Evolutionary conservation across 441 rosid species (phyloP), one percentile per base, ranked within the genome.

Genomic region (Bocquillonia castaneifolia): DNA sequence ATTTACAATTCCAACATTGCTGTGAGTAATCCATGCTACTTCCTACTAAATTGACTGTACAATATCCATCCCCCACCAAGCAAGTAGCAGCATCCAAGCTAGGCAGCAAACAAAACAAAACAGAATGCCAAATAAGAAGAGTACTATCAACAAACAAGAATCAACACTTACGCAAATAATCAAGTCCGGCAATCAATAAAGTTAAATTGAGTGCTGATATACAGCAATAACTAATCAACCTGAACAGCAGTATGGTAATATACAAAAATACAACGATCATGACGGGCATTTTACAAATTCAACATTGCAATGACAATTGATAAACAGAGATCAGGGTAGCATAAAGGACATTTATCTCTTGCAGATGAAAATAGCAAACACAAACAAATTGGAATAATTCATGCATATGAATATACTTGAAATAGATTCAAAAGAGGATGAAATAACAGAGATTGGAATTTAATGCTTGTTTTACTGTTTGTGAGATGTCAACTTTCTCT

Each of bases 1-100:
- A 74, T 74, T 72, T 76, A 79, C 81, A 76, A 34, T 66, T 63
- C 42, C 29, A 45, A 64, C 17, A 44, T 58, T 37, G 48, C 23
- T 34, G 57, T 6, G 8, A 26, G 22, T 53, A n/a, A 48, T 37
- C 64, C 8, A 14, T 44, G 56, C 25, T 0, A 59, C 63, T 57
- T 64, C 22, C 64, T 57, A 23, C 18, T 47, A 20, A 61, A 55
- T 56, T 4, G 25, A 31, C 66, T 68, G 58, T 72, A 78, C 74
- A 70, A 32, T 31, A 69, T 74, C 52, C 79, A 60, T 50, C 63
- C 61, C 60, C 64, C 67, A n/a, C 44, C 75, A 53, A 10, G 32
- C 29, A 51, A 22, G 40, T 1, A 61, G 25, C 51, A 59, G 63
- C 65, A 42, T 66, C 72, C 42, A 28, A 28, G 20, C 73, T 42